These are phyloP conservation scores for Aspergillus diversus DNA, from an alignment of 495 filamentous ascomycete species.

Conservation along the genomic window DNA sequence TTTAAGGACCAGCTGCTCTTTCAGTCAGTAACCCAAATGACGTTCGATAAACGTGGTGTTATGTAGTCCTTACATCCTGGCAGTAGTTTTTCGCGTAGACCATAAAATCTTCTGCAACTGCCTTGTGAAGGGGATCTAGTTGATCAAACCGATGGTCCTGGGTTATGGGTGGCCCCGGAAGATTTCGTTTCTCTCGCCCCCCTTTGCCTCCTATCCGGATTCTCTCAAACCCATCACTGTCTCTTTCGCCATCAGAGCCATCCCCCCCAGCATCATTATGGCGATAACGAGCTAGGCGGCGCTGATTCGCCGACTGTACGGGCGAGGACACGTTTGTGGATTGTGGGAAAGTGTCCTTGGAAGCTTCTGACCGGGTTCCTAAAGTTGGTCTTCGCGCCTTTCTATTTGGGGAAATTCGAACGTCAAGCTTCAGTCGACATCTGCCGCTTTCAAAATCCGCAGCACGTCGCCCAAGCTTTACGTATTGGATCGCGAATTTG, in stretches of 20 bases:
- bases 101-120: constrained; percentile 68
- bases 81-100: constrained; percentile 64
- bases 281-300: constrained; percentile 41
- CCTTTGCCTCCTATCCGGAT: constrained; percentile 47
- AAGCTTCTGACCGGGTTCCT: constrained; percentile 34
- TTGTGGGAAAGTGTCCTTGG: constrained; percentile 50
- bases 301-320: constrained; percentile 57
- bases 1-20: constrained; percentile 59
- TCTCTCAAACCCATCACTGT: constrained; percentile 68
- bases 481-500: constrained; percentile 63
- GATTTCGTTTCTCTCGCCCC: constrained; percentile 37
- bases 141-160: constrained; percentile 63
- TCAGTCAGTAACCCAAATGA: not conserved
- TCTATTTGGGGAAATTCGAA: constrained; percentile 56
- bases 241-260: constrained; percentile 48
- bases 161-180: constrained; percentile 72
- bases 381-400: constrained; percentile 39
- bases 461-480: constrained; percentile 59
- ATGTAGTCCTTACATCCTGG: constrained; percentile 49
- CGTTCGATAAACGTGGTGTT: not conserved
- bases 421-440: constrained; percentile 59
- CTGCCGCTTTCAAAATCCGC: constrained; percentile 54
- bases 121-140: constrained; percentile 64
- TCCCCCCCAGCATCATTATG: constrained; percentile 38
- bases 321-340: constrained; percentile 92